phyloP scores from a whole-genome alignment of 305 asterid species.

The Ruellia speciosa region DNA sequence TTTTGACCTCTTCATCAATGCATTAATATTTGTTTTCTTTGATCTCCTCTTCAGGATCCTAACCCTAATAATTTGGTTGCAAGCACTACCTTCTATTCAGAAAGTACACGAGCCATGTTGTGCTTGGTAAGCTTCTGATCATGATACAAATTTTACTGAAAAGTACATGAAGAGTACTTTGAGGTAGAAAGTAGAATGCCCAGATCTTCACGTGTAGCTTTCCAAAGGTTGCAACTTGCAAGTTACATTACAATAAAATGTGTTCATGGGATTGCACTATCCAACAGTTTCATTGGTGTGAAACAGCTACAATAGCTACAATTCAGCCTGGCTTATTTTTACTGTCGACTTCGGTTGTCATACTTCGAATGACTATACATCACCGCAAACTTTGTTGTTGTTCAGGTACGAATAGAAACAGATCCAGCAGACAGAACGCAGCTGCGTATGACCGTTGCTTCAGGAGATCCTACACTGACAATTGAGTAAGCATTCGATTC shows the following conservation, averaged over 20 bases:
- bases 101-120: conserved; percentile 87
- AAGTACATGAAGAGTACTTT: background rate
- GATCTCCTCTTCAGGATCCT: conserved; percentile 61
- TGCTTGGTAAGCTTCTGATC: conserved; percentile 67
- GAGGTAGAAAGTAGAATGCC: background rate
- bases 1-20: conserved; percentile 21
- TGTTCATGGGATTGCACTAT: too few species aligned
- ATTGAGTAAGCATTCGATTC: conserved; percentile 56
- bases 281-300: too few species aligned
- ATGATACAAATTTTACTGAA: background rate
- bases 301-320: too few species aligned
- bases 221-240: too few species aligned
- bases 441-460: conserved; percentile 88
- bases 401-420: conserved; percentile 89
- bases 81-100: conserved; percentile 90
- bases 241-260: too few species aligned
- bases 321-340: too few species aligned
- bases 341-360: too few species aligned
- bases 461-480: conserved; percentile 87
- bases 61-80: conserved; percentile 89
- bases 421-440: conserved; percentile 99
- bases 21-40: conserved; percentile 13
- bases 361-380: background rate
- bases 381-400: conserved; percentile 15
- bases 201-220: conserved; percentile 1